Percentiles rank a stretch among this genome's conserved stretches.
Conservation (phyloP, 1,284 basidiomycete genomes). For the Meripilus lineatus region DNA sequence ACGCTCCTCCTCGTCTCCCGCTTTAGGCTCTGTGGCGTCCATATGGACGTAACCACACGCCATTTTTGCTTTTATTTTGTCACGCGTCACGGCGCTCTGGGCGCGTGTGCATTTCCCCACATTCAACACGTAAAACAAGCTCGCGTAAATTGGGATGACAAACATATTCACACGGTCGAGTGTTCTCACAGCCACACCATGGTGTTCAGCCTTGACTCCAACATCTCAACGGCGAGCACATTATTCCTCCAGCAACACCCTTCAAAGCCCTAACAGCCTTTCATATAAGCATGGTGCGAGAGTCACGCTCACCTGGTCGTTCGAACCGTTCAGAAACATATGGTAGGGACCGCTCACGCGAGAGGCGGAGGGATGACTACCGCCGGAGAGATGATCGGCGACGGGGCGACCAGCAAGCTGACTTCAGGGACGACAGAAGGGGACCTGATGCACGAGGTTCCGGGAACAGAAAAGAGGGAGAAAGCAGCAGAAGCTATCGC, state of each 20-base stretch:
- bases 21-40: too few relatives aligned
- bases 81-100: too few relatives aligned
- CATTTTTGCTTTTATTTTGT: too few relatives aligned
- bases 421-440: slow-evolving; percentile 8
- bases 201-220: background rate
- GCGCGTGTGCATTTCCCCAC: too few relatives aligned
- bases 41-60: too few relatives aligned
- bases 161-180: background rate
- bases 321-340: slow-evolving; percentile 11
- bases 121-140: too few relatives aligned
- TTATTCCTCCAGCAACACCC: slow-evolving; percentile 7
- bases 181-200: background rate
- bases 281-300: slow-evolving; percentile 11
- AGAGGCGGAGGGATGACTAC: slow-evolving; percentile 7
- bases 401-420: slow-evolving; percentile 36
- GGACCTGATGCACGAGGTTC: slow-evolving; percentile 6
- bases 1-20: too few relatives aligned
- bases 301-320: slow-evolving; percentile 12
- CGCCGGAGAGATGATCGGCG: slow-evolving; percentile 19
- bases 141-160: background rate
- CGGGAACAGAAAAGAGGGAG: slow-evolving; percentile 17
- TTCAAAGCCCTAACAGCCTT: slow-evolving; percentile 8
- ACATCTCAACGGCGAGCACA: background rate
- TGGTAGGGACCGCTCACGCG: slow-evolving; percentile 32
- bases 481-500: slow-evolving; percentile 13